Percentiles rank a stretch among this genome's conserved stretches.
phyloP scores from a whole-genome alignment of 208 protist genomes.

The Leishmania tropica region DNA sequence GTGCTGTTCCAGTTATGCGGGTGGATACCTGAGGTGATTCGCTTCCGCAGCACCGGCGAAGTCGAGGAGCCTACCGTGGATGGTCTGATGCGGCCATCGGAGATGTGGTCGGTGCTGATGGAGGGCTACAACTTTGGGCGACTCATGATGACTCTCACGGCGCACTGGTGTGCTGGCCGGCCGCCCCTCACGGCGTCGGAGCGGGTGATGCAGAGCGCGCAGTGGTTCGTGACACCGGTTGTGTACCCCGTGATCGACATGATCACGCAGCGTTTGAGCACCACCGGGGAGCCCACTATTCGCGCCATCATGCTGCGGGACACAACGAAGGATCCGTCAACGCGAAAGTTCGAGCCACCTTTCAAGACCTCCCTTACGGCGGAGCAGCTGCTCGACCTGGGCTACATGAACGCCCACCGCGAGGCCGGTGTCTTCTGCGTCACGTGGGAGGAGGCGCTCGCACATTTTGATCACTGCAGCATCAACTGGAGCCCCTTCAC shows the following conservation, averaged over 20 bases:
- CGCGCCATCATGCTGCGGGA: constrained; percentile 30
- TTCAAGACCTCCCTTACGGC: constrained; percentile 22
- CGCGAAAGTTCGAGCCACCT: constrained; percentile 13
- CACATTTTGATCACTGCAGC: constrained; percentile 60
- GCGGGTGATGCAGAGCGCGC: not conserved
- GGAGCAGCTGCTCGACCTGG: constrained; percentile 28
- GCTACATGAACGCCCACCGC: constrained; percentile 43
- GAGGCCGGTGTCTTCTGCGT: constrained; percentile 84
- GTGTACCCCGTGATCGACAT: constrained; percentile 27
- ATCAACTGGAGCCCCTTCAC: constrained; percentile 82
- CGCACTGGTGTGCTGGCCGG: not conserved
- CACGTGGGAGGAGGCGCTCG: constrained; percentile 64
- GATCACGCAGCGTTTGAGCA: constrained; percentile 14
- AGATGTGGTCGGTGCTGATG: constrained; percentile 26
- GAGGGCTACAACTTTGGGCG: constrained; percentile 22
- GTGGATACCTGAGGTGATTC: constrained; percentile 62
- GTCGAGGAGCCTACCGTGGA: constrained; percentile 8
- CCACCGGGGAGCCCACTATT: not conserved
- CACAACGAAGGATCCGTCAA: constrained; percentile 25
- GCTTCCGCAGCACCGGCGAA: not conserved
- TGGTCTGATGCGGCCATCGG: constrained; percentile 15
- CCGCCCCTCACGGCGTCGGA: not conserved
- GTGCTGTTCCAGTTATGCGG: constrained; percentile 81
- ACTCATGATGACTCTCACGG: constrained; percentile 26
- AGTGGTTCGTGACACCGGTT: not conserved